phyloP scores from a whole-genome alignment of 495 filamentous ascomycete genomes.

The Lineolata rhizophorae region DNA sequence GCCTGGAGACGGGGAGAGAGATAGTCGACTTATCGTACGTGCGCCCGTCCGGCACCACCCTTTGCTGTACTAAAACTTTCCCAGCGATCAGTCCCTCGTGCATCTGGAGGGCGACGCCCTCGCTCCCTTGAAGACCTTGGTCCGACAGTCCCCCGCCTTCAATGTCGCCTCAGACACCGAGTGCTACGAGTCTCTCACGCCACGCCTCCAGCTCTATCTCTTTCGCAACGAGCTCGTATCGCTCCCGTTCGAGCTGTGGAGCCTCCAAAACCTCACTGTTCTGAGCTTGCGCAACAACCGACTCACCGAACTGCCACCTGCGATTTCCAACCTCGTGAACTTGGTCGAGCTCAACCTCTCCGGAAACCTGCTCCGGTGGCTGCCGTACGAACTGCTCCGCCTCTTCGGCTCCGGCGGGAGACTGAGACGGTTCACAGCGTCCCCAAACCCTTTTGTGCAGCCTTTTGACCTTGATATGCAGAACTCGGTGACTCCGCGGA shows the following conservation, averaged over 20 bases:
- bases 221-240: conserved; percentile 32
- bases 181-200: conserved; percentile 26
- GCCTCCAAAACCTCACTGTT: conserved; percentile 34
- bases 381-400: conserved; percentile 50
- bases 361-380: conserved; percentile 39
- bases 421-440: conserved; percentile 23
- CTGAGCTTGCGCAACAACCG: conserved; percentile 54
- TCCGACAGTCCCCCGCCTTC: too few relatives aligned
- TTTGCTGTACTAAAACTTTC: too few relatives aligned
- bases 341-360: conserved; percentile 48
- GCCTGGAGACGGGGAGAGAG: too few relatives aligned
- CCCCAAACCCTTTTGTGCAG: conserved; percentile 25
- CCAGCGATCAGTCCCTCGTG: too few relatives aligned
- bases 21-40: too few relatives aligned
- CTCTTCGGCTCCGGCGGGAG: conserved; percentile 27
- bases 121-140: too few relatives aligned
- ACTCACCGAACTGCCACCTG: conserved; percentile 38
- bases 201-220: conserved; percentile 40
- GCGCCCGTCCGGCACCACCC: too few relatives aligned
- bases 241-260: conserved; percentile 29
- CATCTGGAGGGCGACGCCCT: too few relatives aligned
- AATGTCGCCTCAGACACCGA: too few relatives aligned
- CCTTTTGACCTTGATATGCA: too few relatives aligned
- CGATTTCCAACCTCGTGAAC: conserved; percentile 38
- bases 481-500: too few relatives aligned